Evolutionary conservation across 345 rosid species (phyloP).

Genomic region (Sapria himalayana): DNA sequence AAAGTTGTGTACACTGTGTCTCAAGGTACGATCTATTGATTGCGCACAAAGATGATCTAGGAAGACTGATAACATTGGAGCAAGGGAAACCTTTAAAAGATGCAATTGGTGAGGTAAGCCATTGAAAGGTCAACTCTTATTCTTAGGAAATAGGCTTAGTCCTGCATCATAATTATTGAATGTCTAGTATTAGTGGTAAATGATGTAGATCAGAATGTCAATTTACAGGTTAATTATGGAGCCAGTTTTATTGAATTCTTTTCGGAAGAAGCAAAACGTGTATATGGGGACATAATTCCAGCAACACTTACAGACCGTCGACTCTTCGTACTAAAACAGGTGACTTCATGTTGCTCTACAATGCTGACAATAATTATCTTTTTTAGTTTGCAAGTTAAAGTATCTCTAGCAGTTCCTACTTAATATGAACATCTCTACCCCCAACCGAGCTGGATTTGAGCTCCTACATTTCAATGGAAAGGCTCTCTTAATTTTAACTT

Average conservation of each 20-base stretch:
- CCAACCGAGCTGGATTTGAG: too few relatives aligned
- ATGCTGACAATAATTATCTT: background rate
- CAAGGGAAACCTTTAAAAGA: conserved; percentile 93
- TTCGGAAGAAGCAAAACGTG: conserved; percentile 87
- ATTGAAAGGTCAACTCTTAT: conserved; percentile 9
- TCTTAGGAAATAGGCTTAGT: conserved; percentile 10
- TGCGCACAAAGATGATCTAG: conserved; percentile 82
- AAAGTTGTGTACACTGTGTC: too few relatives aligned
- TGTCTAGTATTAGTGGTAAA: too few relatives aligned
- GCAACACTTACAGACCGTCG: conserved; percentile 64
- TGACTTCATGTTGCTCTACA: conserved; percentile 7
- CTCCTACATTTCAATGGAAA: too few relatives aligned
- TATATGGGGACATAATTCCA: conserved; percentile 86
- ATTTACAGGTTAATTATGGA: conserved; percentile 63
- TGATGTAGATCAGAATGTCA: conserved; percentile 6
- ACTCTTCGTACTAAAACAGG: conserved; percentile 77
- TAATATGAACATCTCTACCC: too few relatives aligned
- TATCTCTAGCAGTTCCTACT: too few relatives aligned
- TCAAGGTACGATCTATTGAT: conserved; percentile 64
- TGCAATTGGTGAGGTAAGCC: conserved; percentile 73
- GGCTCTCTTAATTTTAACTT: too few relatives aligned
- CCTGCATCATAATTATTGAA: background rate
- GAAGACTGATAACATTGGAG: conserved; percentile 81
- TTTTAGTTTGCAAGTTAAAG: too few relatives aligned
- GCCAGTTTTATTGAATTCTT: conserved; percentile 81